These are phyloP conservation scores for Yarrowia sp. DNA, from an alignment of 805 yeast genomes.

Conservation along the genomic window DNA sequence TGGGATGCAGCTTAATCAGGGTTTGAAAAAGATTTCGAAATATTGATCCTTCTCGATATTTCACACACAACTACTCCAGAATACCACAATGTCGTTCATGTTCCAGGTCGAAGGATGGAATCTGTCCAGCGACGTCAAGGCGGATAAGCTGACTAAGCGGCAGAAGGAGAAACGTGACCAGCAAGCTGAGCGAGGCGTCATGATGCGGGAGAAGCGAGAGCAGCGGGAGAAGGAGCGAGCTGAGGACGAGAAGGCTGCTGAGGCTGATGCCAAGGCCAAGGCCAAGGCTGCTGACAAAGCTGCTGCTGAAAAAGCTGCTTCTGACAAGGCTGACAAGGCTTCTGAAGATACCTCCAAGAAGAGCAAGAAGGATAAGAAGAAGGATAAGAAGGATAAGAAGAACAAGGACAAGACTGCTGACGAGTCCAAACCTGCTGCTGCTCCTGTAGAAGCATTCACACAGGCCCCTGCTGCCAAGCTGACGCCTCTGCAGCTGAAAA, in stretches of 20 bases:
- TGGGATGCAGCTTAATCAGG: slow-evolving; percentile 5
- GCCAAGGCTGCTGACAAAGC: not conserved
- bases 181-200: slow-evolving; percentile 32
- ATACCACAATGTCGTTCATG: slow-evolving; percentile 40
- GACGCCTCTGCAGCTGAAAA: slow-evolving; percentile 65
- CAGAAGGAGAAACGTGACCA: slow-evolving; percentile 33
- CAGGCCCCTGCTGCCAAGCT: slow-evolving; percentile 28
- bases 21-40: not conserved
- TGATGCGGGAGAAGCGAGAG: slow-evolving; percentile 29
- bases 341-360: slow-evolving; percentile 14
- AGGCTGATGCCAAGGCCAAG: slow-evolving; percentile 1
- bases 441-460: slow-evolving; percentile 4
- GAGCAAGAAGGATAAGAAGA: slow-evolving; percentile 4
- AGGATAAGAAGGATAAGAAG: slow-evolving; percentile 28
- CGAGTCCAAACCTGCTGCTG: slow-evolving; percentile 12
- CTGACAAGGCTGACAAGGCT: not conserved
- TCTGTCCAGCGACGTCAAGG: slow-evolving; percentile 48
- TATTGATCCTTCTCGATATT: too few relatives aligned
- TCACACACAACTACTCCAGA: not conserved
- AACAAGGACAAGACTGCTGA: slow-evolving; percentile 29
- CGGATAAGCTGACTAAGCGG: slow-evolving; percentile 29
- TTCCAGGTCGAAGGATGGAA: slow-evolving; percentile 85
- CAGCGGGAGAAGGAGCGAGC: slow-evolving; percentile 27
- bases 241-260: not conserved
- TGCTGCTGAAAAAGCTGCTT: not conserved